Base-by-base conservation (phyloP, 495 filamentous ascomycete species). In the Xylaria bambusicola region DNA sequence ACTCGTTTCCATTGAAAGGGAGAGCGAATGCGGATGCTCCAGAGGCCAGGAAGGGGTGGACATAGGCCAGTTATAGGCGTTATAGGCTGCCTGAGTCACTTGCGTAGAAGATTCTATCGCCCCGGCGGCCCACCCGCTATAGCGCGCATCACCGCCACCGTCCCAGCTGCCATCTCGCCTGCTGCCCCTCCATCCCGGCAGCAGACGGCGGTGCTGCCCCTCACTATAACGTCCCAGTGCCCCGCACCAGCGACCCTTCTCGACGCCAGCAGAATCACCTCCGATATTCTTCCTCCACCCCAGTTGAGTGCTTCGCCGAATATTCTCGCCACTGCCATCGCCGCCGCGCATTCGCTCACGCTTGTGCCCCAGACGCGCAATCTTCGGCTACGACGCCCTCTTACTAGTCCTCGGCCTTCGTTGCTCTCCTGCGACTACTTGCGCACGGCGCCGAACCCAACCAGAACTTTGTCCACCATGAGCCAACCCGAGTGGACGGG, bases 401-500 rank as follows among this genome's bases (percentile, higher is more conserved):
- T 18, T 31, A 31, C 20, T 9, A 29, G 26, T n/a, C 35, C 13
- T 35, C 57, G 26, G 27, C 15, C 40, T 5, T 40, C 29, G 10
- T 26, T 26, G 0, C 20, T 24, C 12, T 23, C n/a, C 12, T 17
- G 44, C 35, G 42, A 64, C 61, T 10, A 33, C 29, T 31, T 59
- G 24, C 60, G 52, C 46, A 15, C 33, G 38, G 26, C 50, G 27
- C 35, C 55, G 55, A 66, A 51, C 60, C 27, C 50, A 17, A 47
- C 50, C 13, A 49, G n/a, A 33, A 56, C 62, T 50, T 42, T 36
- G 61, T 67, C 66, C 62, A 66, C 58, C 69, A 79, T 79, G 76
- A 69, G 65, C 54, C 58, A 69, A 29, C 69, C 73, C 61, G 70
- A 87, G 76, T 91, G 88, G 88, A 80, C 80, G 54, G 86, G 85